phyloP scores from a whole-genome alignment of 108 stramenopile species.

The Skeletonema marinoi region DNA sequence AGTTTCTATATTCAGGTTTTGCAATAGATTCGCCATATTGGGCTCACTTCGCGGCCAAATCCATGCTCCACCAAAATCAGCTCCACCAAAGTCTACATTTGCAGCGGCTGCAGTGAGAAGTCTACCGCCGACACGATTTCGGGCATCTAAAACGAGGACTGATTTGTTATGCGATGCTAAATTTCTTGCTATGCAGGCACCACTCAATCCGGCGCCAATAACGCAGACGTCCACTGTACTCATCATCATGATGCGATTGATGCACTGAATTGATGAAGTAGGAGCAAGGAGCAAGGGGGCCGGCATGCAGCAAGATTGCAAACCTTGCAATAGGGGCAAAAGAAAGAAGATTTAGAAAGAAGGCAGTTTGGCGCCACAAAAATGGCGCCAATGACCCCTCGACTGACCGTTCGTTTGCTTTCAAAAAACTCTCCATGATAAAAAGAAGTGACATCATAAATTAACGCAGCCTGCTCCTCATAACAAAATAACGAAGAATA shows the following conservation, averaged over 20 bases:
- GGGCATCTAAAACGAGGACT: conserved; percentile 9
- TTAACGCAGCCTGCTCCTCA: too few species aligned
- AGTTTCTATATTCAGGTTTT: background rate
- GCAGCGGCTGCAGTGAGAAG: conserved; percentile 19
- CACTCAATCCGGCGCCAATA: conserved; percentile 25
- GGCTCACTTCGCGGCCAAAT: conserved; percentile 14
- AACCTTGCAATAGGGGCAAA: too few species aligned
- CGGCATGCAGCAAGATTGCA: too few species aligned
- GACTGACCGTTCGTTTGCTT: too few species aligned
- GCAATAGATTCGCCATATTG: conserved; percentile 1
- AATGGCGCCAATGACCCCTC: too few species aligned
- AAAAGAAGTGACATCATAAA: too few species aligned
- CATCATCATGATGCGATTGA: background rate
- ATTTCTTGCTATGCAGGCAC: conserved; percentile 4
- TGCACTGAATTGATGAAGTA: too few species aligned
- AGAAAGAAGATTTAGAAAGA: too few species aligned
- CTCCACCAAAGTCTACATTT: conserved; percentile 11
- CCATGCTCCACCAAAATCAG: conserved; percentile 22
- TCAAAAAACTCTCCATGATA: too few species aligned
- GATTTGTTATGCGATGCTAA: background rate
- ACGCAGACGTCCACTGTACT: conserved; percentile 13
- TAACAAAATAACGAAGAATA: background rate
- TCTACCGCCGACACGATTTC: conserved; percentile 18
- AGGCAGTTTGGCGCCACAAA: too few species aligned
- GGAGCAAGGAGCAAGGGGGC: too few species aligned